These are phyloP conservation scores for Penstemon davidsonii DNA, from an alignment of 257 asterid genomes.

Conservation along the genomic window DNA sequence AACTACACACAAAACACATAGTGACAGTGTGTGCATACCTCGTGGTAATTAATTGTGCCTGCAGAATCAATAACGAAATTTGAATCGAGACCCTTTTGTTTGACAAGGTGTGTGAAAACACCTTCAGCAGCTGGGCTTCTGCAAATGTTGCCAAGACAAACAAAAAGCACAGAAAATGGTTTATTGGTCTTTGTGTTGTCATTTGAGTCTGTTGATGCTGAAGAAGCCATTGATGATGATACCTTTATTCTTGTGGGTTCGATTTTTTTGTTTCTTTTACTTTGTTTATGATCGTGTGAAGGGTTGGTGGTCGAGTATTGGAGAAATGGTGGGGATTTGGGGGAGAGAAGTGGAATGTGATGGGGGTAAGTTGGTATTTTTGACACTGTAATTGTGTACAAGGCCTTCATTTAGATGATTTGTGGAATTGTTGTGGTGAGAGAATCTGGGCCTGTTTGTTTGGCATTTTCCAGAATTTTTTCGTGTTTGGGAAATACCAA, in stretches of 20 bases:
- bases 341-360: slow-evolving; percentile 22
- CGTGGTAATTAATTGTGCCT: slow-evolving; percentile 84
- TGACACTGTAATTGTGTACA: slow-evolving; percentile 4
- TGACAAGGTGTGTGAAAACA: slow-evolving; percentile 73
- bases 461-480: too few species aligned
- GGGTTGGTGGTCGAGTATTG: neutral
- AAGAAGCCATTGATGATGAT: slow-evolving; percentile 58
- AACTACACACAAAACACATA: slow-evolving; percentile 1
- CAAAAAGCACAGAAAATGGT: slow-evolving; percentile 75
- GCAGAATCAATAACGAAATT: slow-evolving; percentile 83
- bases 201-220: slow-evolving; percentile 33
- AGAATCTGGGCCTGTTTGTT: too few species aligned
- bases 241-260: slow-evolving; percentile 29
- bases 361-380: slow-evolving; percentile 34
- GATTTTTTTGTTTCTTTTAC: neutral
- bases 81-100: slow-evolving; percentile 56
- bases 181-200: slow-evolving; percentile 34
- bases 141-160: slow-evolving; percentile 95
- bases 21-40: slow-evolving; percentile 38
- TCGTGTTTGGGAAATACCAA: too few species aligned
- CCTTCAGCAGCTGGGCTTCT: slow-evolving; percentile 99
- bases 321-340: slow-evolving; percentile 33
- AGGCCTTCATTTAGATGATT: slow-evolving; percentile 42
- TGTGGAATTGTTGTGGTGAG: too few species aligned
- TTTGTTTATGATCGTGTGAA: slow-evolving; percentile 4